Evolutionary conservation across 441 rosid species (phyloP).

Genomic region (Theobroma grandiflorum): DNA sequence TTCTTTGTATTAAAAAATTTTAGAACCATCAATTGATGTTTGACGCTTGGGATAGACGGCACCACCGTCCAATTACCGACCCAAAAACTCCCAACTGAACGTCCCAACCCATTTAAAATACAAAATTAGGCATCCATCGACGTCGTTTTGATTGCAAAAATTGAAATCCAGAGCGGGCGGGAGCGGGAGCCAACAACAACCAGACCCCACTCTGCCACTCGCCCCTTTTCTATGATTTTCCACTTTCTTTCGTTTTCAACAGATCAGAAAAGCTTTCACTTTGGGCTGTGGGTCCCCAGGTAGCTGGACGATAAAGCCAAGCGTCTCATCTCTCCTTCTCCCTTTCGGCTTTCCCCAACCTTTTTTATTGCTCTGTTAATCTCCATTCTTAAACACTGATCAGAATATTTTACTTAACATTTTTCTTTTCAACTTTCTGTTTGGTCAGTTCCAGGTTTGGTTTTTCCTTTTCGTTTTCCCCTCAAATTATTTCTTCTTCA

Average conservation of each 20-base stretch:
- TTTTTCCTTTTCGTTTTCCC: background rate
- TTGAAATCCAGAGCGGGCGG: conserved; percentile 23
- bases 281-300: conserved; percentile 23
- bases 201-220: conserved; percentile 12
- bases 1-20: background rate
- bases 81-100: background rate
- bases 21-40: background rate
- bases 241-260: conserved; percentile 12
- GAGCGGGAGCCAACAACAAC: conserved; percentile 17
- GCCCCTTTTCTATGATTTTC: background rate
- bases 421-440: background rate
- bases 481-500: background rate
- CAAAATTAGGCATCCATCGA: background rate
- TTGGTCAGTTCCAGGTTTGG: background rate
- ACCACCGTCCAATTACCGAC: background rate
- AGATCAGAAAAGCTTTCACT: background rate
- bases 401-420: background rate
- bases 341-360: conserved; percentile 16
- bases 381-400: background rate
- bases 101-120: background rate
- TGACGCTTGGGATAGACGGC: background rate
- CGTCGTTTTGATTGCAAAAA: background rate
- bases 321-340: background rate
- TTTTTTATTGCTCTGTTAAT: background rate
- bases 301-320: conserved; percentile 35